Conservation (phyloP, 208 protist species). For the Crithidia fasciculata region DNA sequence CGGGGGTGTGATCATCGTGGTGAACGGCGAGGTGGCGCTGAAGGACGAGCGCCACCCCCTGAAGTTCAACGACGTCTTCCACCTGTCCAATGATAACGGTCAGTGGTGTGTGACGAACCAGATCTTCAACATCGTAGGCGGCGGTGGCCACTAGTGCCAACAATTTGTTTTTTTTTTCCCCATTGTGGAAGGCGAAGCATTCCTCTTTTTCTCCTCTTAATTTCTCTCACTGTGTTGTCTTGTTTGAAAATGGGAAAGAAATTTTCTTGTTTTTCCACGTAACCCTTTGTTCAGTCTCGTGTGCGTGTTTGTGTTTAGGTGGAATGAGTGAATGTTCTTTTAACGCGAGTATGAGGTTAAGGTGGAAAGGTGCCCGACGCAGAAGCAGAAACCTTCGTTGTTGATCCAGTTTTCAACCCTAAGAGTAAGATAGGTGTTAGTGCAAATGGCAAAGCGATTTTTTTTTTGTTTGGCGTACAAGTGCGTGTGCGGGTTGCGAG, state of each 20-base stretch:
- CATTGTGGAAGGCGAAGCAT: background rate
- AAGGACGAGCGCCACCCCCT: slow-evolving; percentile 83
- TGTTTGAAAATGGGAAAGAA: too few relatives aligned
- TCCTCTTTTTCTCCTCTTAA: slow-evolving; percentile 1
- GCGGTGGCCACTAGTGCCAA: slow-evolving; percentile 65
- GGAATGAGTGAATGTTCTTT: background rate
- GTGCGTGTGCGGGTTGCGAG: too few relatives aligned
- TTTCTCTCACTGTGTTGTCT: background rate
- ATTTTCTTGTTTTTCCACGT: too few relatives aligned
- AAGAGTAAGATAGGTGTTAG: too few relatives aligned
- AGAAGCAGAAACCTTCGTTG: background rate
- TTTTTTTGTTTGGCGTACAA: too few relatives aligned
- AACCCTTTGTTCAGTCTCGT: too few relatives aligned
- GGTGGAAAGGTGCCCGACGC: background rate
- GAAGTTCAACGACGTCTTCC: slow-evolving; percentile 92
- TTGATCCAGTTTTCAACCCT: too few relatives aligned
- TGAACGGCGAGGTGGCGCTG: slow-evolving; percentile 85
- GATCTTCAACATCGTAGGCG: slow-evolving; percentile 89
- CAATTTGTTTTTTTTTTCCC: slow-evolving; percentile 4
- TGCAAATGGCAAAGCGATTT: too few relatives aligned
- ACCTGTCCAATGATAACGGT: slow-evolving; percentile 69
- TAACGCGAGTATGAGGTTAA: background rate
- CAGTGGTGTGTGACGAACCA: slow-evolving; percentile 92
- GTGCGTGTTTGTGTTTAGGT: background rate
- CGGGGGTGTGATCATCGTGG: slow-evolving; percentile 78